phyloP scores from a whole-genome alignment of 495 filamentous ascomycete genomes.

The Penicillium maclennaniae region DNA sequence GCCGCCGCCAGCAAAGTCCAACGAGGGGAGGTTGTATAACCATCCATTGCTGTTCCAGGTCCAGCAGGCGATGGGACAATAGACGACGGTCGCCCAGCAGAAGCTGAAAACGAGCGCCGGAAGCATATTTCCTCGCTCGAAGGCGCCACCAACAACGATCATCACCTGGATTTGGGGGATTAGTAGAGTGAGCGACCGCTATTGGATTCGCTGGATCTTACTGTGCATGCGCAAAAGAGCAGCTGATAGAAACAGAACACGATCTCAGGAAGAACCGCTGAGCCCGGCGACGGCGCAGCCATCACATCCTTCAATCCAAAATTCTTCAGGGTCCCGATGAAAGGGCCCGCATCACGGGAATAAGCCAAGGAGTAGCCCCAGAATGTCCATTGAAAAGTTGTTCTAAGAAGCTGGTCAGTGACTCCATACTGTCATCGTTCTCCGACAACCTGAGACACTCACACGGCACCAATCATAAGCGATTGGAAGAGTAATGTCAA shows the following conservation, averaged over 20 bases:
- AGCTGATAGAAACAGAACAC: slow-evolving; percentile 57
- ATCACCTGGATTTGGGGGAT: slow-evolving; percentile 29
- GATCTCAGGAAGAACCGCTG: slow-evolving; percentile 49
- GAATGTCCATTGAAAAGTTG: slow-evolving; percentile 55
- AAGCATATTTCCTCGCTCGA: slow-evolving; percentile 53
- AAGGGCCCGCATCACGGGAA: slow-evolving; percentile 45
- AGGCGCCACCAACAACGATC: slow-evolving; percentile 51
- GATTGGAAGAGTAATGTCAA: slow-evolving; percentile 55
- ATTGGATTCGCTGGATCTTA: slow-evolving; percentile 12
- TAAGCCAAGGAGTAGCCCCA: slow-evolving; percentile 58
- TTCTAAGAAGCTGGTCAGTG: slow-evolving; percentile 11
- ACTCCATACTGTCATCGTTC: background rate
- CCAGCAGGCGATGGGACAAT: slow-evolving; percentile 58
- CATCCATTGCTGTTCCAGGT: slow-evolving; percentile 59
- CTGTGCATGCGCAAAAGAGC: slow-evolving; percentile 55
- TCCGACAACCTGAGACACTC: slow-evolving; percentile 7
- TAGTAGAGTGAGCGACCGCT: too few species aligned
- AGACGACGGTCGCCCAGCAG: slow-evolving; percentile 57
- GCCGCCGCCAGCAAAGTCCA: slow-evolving; percentile 55
- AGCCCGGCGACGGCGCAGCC: slow-evolving; percentile 48
- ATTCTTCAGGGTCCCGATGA: slow-evolving; percentile 51
- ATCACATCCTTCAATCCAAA: slow-evolving; percentile 52
- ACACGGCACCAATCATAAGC: slow-evolving; percentile 48
- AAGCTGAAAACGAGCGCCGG: slow-evolving; percentile 56
- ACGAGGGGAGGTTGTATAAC: slow-evolving; percentile 51